phyloP scores from a whole-genome alignment of 2,329 filamentous ascomycete species.

The Fusarium sp. region DNA sequence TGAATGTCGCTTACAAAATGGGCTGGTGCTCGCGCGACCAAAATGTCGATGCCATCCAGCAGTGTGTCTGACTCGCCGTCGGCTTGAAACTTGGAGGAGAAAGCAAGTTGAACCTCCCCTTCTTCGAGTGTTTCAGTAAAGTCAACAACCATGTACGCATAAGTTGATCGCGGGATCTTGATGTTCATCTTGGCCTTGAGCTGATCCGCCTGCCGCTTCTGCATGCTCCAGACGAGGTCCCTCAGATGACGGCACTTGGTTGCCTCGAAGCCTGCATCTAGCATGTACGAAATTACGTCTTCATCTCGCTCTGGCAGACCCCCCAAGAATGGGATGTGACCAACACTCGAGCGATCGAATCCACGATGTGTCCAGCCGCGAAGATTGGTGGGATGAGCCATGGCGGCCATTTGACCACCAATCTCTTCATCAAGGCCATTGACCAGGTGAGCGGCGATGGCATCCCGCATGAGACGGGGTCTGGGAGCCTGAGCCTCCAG shows the following conservation, averaged over 20 bases:
- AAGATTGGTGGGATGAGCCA: constrained; percentile 63
- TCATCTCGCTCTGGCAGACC: constrained; percentile 63
- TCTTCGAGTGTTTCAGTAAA: constrained; percentile 70
- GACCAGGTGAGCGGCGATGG: constrained; percentile 62
- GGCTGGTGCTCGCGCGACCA: constrained; percentile 77
- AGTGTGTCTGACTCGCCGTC: constrained; percentile 65
- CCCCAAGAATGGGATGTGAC: constrained; percentile 57
- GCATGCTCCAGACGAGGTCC: constrained; percentile 58
- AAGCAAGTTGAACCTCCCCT: constrained; percentile 75
- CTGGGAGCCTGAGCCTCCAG: constrained; percentile 70
- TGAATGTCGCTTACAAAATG: constrained; percentile 80
- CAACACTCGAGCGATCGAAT: constrained; percentile 54
- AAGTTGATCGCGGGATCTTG: constrained; percentile 69
- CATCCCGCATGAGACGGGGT: constrained; percentile 55
- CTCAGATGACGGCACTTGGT: constrained; percentile 61
- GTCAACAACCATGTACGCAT: constrained; percentile 76
- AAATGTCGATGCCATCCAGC: constrained; percentile 68
- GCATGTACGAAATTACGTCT: constrained; percentile 65
- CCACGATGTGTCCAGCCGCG: constrained; percentile 65
- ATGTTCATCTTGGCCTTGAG: constrained; percentile 70
- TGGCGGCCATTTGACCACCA: constrained; percentile 60
- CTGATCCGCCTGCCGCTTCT: constrained; percentile 64
- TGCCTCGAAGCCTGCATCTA: constrained; percentile 71
- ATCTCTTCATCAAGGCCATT: constrained; percentile 65
- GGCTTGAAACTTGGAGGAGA: constrained; percentile 72